phyloP scores from a whole-genome alignment of 75 land plant species.

The Picea glauca region DNA sequence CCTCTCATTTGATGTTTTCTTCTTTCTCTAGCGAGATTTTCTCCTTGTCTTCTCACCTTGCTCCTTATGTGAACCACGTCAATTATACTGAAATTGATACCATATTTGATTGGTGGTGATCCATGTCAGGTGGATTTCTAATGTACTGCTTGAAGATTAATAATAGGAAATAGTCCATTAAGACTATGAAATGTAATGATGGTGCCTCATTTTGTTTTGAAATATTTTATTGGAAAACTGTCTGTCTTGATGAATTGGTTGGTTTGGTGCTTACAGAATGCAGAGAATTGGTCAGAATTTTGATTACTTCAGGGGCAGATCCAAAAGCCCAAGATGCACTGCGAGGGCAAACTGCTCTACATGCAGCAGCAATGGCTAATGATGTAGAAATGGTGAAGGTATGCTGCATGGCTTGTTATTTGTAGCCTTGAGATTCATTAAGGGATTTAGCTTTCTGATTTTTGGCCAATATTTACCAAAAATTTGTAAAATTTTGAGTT shows the following conservation, averaged over 20 bases:
- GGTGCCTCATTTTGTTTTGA: not conserved
- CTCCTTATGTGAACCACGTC: too few species aligned
- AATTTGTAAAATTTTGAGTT: not conserved
- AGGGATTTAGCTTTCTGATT: too few species aligned
- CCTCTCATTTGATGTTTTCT: too few species aligned
- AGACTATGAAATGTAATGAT: not conserved
- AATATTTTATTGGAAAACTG: not conserved
- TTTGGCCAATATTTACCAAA: too few species aligned
- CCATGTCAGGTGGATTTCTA: not conserved
- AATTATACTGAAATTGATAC: not conserved
- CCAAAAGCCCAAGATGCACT: constrained; percentile 66
- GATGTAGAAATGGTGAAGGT: constrained; percentile 86
- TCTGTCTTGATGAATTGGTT: not conserved
- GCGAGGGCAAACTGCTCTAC: constrained; percentile 72
- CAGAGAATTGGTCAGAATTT: constrained; percentile 68
- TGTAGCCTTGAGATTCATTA: not conserved
- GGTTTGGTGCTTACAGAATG: constrained; percentile 55
- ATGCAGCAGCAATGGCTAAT: constrained; percentile 86
- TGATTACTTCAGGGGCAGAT: constrained; percentile 87
- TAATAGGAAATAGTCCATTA: not conserved
- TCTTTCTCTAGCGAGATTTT: too few species aligned
- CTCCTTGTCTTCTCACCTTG: too few species aligned
- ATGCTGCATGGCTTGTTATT: constrained; percentile 10
- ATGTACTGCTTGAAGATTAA: not conserved
- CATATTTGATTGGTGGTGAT: not conserved